Conservation (phyloP, 768 basidiomycete species). For the Lentinula boryana region DNA sequence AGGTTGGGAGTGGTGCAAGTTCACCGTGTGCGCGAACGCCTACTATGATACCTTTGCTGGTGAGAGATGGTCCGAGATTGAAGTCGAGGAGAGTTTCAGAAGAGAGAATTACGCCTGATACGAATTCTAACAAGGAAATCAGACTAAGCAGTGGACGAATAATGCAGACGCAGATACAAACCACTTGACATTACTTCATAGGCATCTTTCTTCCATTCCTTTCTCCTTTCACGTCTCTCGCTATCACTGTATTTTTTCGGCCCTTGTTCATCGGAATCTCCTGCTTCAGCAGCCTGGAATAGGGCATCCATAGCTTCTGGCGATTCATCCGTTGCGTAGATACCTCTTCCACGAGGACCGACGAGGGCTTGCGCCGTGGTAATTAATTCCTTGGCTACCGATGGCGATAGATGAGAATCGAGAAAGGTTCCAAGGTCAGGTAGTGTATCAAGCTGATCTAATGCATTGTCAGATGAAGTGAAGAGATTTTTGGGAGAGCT, state of each 20-base stretch:
- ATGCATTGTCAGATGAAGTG: constrained; percentile 16
- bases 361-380: constrained; percentile 38
- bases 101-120: constrained; percentile 49
- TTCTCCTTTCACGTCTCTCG: constrained; percentile 32
- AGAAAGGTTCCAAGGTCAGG: constrained; percentile 23
- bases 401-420: constrained; percentile 32
- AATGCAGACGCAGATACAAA: constrained; percentile 10
- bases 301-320: constrained; percentile 35
- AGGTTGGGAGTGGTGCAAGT: constrained; percentile 37
- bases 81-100: constrained; percentile 43
- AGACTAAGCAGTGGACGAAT: background rate
- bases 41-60: constrained; percentile 38
- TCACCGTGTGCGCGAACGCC: constrained; percentile 48
- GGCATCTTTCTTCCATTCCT: constrained; percentile 37
- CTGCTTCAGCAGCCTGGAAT: constrained; percentile 26
- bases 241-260: constrained; percentile 23
- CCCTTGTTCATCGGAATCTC: constrained; percentile 15
- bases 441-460: constrained; percentile 5
- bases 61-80: constrained; percentile 38
- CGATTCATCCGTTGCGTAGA: constrained; percentile 50
- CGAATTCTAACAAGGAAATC: constrained; percentile 27
- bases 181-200: constrained; percentile 37
- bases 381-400: constrained; percentile 36
- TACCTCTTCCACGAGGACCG: constrained; percentile 41
- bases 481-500: constrained; percentile 25